Evolutionary conservation across 2,329 filamentous ascomycete species (phyloP), one percentile per base, ranked within the genome.

Genomic region (Diaporthe vexans): DNA sequence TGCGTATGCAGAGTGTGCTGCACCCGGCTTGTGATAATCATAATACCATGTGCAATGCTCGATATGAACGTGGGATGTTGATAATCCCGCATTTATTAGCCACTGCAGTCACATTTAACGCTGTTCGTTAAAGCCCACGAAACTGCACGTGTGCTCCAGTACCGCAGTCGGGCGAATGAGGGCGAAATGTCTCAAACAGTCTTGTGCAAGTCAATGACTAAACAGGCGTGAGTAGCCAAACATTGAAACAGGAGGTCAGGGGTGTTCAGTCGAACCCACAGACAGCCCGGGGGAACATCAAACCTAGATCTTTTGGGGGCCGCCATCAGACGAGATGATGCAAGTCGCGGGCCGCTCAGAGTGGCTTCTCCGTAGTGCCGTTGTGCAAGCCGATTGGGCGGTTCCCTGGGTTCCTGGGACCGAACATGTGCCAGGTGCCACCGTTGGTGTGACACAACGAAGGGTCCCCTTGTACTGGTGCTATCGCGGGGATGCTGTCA

Each of bases 361-460:
- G n/a, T 54, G 63, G 48, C 63, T 54, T 54, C 46, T 54, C 46
- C 33, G 63, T 54, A 40, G 63, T 54, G 48, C 13, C 48, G 63
- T 26, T 40, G 33, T 2, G 63, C 15, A 15, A 68, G 63, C 63
- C 48, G 46, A 68, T 68, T 68, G 63, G 63, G 63, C 63, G 63
- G 40, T 11, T 24, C n/a, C 11, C 29, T 33, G 46, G 33, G 63
- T 54, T 54, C 46, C 48, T 68, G 63, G 54, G 54, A 29, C 63
- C 63, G 63, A 68, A 54, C 46, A 68, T 54, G 63, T 68, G 63
- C 63, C 63, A 68, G 33, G 33, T 68, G 63, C 48, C 63, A 37
- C 10, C 9, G 63, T 17, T 68, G 48, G 63, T 68, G 63, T 54
- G 63, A 68, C 48, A 68, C 33, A 0, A n/a, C 15, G 26, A 52